Percentiles rank a stretch among this genome's conserved stretches.
Evolutionary conservation across 306 rosid genomes (phyloP).

Genomic region (Castanopsis chinensis): DNA sequence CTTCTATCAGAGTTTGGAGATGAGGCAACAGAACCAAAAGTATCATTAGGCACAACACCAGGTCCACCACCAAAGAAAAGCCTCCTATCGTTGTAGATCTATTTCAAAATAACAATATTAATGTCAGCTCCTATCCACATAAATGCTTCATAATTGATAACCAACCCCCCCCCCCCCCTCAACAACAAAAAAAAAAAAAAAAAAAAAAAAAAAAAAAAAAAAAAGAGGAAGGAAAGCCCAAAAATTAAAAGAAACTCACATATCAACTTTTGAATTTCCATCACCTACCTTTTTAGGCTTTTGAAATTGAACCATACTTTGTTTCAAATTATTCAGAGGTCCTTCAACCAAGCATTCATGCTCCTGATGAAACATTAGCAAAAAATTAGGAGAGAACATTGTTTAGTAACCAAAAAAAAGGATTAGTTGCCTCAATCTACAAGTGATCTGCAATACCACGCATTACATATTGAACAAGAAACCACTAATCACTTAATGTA

Average conservation of each 20-base stretch:
- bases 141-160: background rate
- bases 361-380: slow-evolving; percentile 48
- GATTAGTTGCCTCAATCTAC: background rate
- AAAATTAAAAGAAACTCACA: background rate
- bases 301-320: slow-evolving; percentile 99
- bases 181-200: too few relatives aligned
- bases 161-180: background rate
- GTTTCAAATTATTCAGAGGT: slow-evolving; percentile 92
- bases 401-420: background rate
- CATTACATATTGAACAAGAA: background rate
- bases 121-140: slow-evolving; percentile 1
- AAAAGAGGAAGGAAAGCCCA: background rate
- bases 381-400: background rate
- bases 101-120: slow-evolving; percentile 18
- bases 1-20: slow-evolving; percentile 70
- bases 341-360: slow-evolving; percentile 99
- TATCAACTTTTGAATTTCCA: slow-evolving; percentile 7
- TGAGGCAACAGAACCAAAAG: slow-evolving; percentile 56
- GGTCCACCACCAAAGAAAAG: slow-evolving; percentile 93
- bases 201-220: too few relatives aligned
- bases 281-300: slow-evolving; percentile 89
- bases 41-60: slow-evolving; percentile 76
- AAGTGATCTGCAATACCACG: background rate
- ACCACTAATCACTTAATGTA: background rate
- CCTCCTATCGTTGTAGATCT: slow-evolving; percentile 93